A percentile compares a stretch with the other conserved stretches of the same genome.
Conservation (phyloP, 441 rosid genomes). For the Manihot esculenta region DNA sequence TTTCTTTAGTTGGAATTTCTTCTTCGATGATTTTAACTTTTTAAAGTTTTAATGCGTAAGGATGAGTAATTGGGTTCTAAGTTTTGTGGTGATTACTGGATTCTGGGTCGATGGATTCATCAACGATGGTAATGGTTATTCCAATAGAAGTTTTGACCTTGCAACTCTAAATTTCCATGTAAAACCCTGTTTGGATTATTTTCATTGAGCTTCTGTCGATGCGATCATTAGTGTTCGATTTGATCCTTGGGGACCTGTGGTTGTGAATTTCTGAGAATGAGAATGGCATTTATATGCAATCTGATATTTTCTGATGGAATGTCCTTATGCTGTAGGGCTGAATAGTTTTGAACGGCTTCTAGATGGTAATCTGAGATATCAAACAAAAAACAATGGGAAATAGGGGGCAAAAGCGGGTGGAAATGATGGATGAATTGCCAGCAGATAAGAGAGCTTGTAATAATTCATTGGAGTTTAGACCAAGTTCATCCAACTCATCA, state of each 20-base stretch:
- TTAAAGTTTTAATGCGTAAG: neutral
- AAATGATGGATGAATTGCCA: constrained; percentile 72
- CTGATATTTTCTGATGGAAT: constrained; percentile 1
- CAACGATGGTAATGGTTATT: constrained; percentile 6
- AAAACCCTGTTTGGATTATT: neutral
- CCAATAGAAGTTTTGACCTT: neutral
- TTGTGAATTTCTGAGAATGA: constrained; percentile 10
- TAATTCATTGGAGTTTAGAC: constrained; percentile 75
- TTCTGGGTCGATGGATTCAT: constrained; percentile 10
- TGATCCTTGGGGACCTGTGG: neutral
- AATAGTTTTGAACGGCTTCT: neutral
- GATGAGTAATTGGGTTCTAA: neutral
- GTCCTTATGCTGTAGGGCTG: constrained; percentile 6
- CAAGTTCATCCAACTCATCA: constrained; percentile 77
- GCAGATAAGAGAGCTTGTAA: constrained; percentile 96
- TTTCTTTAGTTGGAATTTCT: neutral
- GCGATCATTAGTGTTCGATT: neutral
- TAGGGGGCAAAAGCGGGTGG: constrained; percentile 91
- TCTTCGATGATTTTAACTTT: neutral
- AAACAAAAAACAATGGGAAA: constrained; percentile 47
- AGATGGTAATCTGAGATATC: neutral
- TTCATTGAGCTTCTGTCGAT: neutral
- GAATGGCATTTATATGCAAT: neutral
- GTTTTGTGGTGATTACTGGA: constrained; percentile 1
- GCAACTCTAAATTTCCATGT: neutral